Conservation (phyloP, 139 green algal genomes). For the Chlamydomonas applanata region DNA sequence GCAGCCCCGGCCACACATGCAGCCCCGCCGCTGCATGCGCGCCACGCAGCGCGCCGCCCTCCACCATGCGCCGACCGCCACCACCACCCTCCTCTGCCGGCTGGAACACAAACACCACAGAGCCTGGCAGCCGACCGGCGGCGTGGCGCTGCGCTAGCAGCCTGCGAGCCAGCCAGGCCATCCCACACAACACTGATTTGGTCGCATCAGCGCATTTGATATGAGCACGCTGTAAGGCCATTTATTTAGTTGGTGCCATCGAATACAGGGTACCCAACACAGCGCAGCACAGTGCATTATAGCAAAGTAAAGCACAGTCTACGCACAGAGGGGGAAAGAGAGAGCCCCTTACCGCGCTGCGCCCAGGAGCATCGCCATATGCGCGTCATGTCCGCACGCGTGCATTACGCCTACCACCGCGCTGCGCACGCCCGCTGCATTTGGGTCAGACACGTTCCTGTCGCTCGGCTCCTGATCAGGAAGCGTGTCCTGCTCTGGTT, state of each 20-base stretch:
- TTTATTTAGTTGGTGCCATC: no score
- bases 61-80: conserved; percentile 68
- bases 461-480: not conserved
- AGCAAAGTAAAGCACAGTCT: no score
- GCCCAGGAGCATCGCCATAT: conserved; percentile 86
- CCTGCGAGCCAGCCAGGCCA: conserved; percentile 23
- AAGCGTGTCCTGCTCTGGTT: conserved; percentile 16
- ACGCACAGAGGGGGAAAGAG: no score
- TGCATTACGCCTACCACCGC: conserved; percentile 66
- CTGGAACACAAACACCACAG: conserved; percentile 89
- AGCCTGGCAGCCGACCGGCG: conserved; percentile 47
- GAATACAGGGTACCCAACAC: no score
- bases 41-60: conserved; percentile 17
- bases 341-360: conserved; percentile 45
- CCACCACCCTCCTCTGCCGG: conserved; percentile 87
- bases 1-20: conserved; percentile 78
- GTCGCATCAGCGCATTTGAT: no score
- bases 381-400: conserved; percentile 88
- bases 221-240: no score
- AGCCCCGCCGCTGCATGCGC: conserved; percentile 60
- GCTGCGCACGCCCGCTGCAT: conserved; percentile 5
- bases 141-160: conserved; percentile 67
- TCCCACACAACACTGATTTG: no score
- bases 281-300: no score
- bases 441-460: not conserved